A percentile compares a stretch with the other conserved stretches of the same genome.
These are phyloP conservation scores for Teratosphaeria epicoccoides DNA, from an alignment of 2,329 filamentous ascomycete species.

Conservation along the genomic window DNA sequence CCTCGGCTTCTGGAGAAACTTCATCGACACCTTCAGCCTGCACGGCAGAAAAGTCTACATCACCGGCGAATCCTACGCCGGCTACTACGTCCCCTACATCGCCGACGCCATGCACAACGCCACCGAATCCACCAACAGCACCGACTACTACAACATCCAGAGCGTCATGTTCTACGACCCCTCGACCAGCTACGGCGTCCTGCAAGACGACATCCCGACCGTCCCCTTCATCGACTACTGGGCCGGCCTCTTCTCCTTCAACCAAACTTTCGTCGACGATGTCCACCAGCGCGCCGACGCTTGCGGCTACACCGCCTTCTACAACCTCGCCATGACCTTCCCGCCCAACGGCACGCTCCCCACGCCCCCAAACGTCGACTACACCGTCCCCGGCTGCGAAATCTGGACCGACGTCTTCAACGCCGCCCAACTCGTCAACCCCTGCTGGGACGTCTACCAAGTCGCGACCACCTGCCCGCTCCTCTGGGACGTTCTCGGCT, in stretches of 20 bases:
- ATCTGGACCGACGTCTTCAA: conserved; percentile 39
- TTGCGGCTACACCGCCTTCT: conserved; percentile 54
- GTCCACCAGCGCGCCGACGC: conserved; percentile 40
- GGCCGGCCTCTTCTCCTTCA: conserved; percentile 51
- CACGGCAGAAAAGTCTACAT: conserved; percentile 52
- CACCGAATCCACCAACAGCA: conserved; percentile 42
- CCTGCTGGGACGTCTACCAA: conserved; percentile 66
- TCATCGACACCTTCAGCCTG: conserved; percentile 36
- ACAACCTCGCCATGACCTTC: conserved; percentile 54
- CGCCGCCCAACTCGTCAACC: conserved; percentile 51
- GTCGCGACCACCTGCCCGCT: conserved; percentile 62
- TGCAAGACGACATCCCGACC: conserved; percentile 43
- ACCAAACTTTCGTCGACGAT: conserved; percentile 45
- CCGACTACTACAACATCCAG: conserved; percentile 53
- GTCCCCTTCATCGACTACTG: conserved; percentile 52
- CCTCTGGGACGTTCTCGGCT: conserved; percentile 58
- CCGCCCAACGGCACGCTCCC: conserved; percentile 56
- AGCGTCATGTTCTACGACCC: conserved; percentile 42
- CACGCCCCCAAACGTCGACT: conserved; percentile 35
- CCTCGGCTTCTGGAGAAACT: conserved; percentile 40
- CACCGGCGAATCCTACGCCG: conserved; percentile 46
- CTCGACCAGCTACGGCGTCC: conserved; percentile 35
- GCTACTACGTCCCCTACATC: conserved; percentile 53
- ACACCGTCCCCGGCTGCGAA: conserved; percentile 41
- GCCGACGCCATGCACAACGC: conserved; percentile 60